These are phyloP conservation scores for Actinomortierella wolfii DNA, from an alignment of 371 early-diverging fungal genomes.

Conservation along the genomic window DNA sequence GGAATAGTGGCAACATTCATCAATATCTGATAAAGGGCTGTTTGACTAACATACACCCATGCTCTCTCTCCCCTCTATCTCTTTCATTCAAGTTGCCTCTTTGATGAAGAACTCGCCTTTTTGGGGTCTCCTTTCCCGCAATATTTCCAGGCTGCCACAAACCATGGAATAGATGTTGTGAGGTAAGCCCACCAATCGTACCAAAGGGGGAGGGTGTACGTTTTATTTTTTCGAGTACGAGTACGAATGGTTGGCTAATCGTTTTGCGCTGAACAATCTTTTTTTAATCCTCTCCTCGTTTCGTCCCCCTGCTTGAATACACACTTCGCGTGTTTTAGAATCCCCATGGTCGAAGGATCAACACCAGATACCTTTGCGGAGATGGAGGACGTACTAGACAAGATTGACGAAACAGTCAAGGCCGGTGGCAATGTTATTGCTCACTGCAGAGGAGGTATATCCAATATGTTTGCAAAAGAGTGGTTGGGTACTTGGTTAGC, in stretches of 20 bases:
- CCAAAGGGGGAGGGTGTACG: no score
- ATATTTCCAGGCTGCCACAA: constrained; percentile 63
- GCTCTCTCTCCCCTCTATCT: constrained; percentile 11
- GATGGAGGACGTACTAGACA: constrained; percentile 57
- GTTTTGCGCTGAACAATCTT: no score
- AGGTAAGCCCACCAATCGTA: constrained; percentile 24
- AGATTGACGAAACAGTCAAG: constrained; percentile 55
- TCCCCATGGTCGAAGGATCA: constrained; percentile 80
- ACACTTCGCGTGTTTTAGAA: no score
- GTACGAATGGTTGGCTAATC: no score
- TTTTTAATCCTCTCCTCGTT: constrained; percentile 1
- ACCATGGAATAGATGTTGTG: constrained; percentile 57
- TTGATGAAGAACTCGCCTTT: constrained; percentile 69
- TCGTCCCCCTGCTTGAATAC: not conserved
- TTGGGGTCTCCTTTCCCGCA: constrained; percentile 74
- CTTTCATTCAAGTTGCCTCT: constrained; percentile 62
- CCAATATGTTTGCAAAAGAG: not conserved
- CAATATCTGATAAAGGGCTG: no score
- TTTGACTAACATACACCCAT: no score
- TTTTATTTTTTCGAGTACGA: no score
- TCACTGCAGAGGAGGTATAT: constrained; percentile 80
- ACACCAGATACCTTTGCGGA: constrained; percentile 69
- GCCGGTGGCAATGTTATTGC: constrained; percentile 67
- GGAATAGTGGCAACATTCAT: no score
- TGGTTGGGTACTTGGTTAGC: not conserved